Conservation (phyloP, 805 yeast genomes). For the Lipomyces kockii region DNA sequence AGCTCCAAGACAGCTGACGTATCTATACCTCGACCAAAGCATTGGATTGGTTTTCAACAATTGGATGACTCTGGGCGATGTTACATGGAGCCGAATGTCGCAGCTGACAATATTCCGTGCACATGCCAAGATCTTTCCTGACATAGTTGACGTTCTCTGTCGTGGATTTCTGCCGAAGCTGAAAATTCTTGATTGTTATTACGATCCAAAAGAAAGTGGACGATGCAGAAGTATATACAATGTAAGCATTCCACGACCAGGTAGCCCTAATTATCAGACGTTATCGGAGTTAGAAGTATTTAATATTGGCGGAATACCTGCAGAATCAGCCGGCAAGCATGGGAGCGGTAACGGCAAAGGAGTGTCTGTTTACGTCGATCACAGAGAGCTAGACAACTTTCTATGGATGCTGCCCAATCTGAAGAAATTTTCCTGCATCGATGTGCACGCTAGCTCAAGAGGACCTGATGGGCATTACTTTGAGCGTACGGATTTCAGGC, state of each 20-base stretch:
- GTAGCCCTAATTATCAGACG: constrained; percentile 2
- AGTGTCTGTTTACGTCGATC: constrained; percentile 6
- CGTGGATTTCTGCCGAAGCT: constrained; percentile 11
- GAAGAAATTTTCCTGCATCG: constrained; percentile 11
- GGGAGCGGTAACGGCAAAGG: constrained; percentile 6
- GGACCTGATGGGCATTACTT: constrained; percentile 14
- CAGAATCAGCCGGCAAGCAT: constrained; percentile 1
- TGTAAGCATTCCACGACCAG: constrained; percentile 4
- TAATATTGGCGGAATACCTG: constrained; percentile 18
- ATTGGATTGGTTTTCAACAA: constrained; percentile 11
- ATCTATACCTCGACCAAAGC: constrained; percentile 8
- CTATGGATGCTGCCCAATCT: constrained; percentile 17
- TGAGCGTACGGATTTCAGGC: constrained; percentile 19
- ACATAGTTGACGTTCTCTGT: constrained; percentile 3
- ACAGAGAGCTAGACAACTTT: constrained; percentile 14
- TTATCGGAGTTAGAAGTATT: constrained; percentile 10
- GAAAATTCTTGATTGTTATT: constrained; percentile 17
- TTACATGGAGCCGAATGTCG: constrained; percentile 8
- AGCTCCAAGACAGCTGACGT: background rate
- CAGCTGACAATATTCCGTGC: constrained; percentile 10
- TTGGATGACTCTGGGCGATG: constrained; percentile 8
- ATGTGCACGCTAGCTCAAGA: constrained; percentile 20
- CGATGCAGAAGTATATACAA: constrained; percentile 6
- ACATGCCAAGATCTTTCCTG: constrained; percentile 12
- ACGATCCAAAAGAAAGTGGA: constrained; percentile 12